These are phyloP conservation scores for Penicillium egyptiacum DNA, from an alignment of 495 filamentous ascomycete genomes.

Conservation along the genomic window DNA sequence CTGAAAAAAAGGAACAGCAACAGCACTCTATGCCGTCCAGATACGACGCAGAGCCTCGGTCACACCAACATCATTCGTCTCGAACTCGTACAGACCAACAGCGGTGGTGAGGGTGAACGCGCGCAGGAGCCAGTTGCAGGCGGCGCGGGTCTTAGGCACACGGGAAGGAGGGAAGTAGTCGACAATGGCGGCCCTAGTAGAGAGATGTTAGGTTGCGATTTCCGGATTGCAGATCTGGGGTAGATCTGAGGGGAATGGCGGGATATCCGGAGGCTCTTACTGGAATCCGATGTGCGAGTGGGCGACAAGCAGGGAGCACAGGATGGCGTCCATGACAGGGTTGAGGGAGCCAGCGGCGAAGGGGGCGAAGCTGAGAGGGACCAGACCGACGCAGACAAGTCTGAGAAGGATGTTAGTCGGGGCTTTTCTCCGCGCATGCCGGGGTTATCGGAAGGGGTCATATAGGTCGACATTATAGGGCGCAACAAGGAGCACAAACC, in stretches of 20 bases:
- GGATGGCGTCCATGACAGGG: conserved; percentile 80
- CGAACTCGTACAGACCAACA: conserved; percentile 93
- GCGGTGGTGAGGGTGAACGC: conserved; percentile 75
- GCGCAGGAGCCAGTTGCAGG: conserved; percentile 75
- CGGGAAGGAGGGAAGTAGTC: conserved; percentile 82
- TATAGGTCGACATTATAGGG: neutral
- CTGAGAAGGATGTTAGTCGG: conserved; percentile 34
- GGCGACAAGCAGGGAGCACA: conserved; percentile 79
- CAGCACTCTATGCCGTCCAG: conserved; percentile 65
- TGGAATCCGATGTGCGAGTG: conserved; percentile 96
- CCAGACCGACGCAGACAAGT: conserved; percentile 69
- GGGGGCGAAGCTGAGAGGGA: conserved; percentile 85
- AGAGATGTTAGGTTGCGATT: conserved; percentile 16
- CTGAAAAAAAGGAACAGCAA: conserved; percentile 22
- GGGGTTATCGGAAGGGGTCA: neutral
- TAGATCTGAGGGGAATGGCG: neutral
- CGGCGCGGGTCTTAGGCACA: conserved; percentile 62
- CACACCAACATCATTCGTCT: conserved; percentile 97
- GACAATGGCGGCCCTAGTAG: conserved; percentile 65
- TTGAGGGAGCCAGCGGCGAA: conserved; percentile 90
- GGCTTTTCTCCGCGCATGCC: neutral
- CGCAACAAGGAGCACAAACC: conserved; percentile 45
- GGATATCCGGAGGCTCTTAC: conserved; percentile 41
- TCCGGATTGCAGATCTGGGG: neutral
- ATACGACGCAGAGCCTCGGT: conserved; percentile 84